phyloP scores from a whole-genome alignment of 805 yeast genomes.

The Wickerhamiella bombiphila region DNA sequence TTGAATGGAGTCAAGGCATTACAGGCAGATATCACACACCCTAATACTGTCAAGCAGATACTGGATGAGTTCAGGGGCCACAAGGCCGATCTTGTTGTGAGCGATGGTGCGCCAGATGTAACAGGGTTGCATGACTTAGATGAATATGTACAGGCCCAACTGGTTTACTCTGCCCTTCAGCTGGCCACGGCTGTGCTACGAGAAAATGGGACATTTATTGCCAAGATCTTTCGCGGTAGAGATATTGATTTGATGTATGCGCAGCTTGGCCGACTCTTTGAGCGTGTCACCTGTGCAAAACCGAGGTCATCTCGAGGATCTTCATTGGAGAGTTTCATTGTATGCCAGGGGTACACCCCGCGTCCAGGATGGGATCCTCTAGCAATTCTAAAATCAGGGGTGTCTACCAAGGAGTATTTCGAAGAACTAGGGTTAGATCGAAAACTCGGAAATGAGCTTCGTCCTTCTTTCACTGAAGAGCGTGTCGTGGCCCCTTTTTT shows the following conservation, averaged over 20 bases:
- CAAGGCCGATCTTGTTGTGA: constrained; percentile 87
- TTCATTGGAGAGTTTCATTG: constrained; percentile 85
- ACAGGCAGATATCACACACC: constrained; percentile 97
- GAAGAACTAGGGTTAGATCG: constrained; percentile 36
- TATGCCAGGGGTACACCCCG: constrained; percentile 78
- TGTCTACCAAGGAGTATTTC: constrained; percentile 71
- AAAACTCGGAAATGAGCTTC: constrained; percentile 16
- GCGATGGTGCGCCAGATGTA: constrained; percentile 98
- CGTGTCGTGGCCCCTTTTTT: constrained; percentile 77
- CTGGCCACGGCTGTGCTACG: constrained; percentile 77
- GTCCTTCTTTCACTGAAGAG: constrained; percentile 32
- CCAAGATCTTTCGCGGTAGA: constrained; percentile 90
- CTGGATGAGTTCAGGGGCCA: constrained; percentile 76
- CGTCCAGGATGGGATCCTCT: constrained; percentile 69
- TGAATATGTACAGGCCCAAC: constrained; percentile 92
- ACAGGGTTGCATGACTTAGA: constrained; percentile 94
- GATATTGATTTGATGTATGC: constrained; percentile 88
- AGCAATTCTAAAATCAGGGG: constrained; percentile 14
- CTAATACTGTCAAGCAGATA: constrained; percentile 65
- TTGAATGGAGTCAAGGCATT: constrained; percentile 78
- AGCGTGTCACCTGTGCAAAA: constrained; percentile 82
- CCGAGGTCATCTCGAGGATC: constrained; percentile 94
- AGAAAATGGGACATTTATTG: constrained; percentile 87
- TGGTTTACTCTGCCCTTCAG: constrained; percentile 80
- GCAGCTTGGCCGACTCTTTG: constrained; percentile 79